Conservation (phyloP, 2,329 filamentous ascomycete genomes). For the Zalaria obscura region DNA sequence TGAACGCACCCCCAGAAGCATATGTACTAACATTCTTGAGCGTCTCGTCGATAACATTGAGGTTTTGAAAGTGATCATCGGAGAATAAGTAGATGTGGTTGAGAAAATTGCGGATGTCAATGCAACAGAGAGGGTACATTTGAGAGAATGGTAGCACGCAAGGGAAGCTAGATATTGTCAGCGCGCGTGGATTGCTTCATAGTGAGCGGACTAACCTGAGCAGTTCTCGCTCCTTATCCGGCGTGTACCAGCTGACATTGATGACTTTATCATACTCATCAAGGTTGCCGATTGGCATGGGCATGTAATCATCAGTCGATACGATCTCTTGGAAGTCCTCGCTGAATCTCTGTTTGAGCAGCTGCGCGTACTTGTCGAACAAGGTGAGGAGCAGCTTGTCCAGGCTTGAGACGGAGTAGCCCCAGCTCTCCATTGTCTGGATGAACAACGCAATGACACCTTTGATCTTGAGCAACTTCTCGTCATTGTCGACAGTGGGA, state of each 20-base stretch:
- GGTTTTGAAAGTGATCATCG: conserved; percentile 88
- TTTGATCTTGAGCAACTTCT: conserved; percentile 87
- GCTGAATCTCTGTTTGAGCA: conserved; percentile 82
- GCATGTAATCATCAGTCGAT: conserved; percentile 98
- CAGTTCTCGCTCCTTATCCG: conserved; percentile 62
- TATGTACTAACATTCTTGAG: conserved; percentile 50
- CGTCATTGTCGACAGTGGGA: conserved; percentile 69
- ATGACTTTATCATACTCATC: conserved; percentile 95
- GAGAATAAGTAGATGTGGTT: conserved; percentile 98
- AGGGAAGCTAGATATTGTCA: conserved; percentile 46
- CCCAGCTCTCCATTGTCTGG: conserved; percentile 96
- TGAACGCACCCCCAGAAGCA: neutral
- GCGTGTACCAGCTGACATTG: conserved; percentile 89
- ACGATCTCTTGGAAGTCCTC: conserved; percentile 88
- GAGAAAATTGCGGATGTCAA: conserved; percentile 92
- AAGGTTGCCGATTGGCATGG: conserved; percentile 82
- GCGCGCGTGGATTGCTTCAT: too few species aligned
- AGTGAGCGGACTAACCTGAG: conserved; percentile 41
- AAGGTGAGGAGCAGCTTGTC: conserved; percentile 76
- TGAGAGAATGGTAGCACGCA: conserved; percentile 95
- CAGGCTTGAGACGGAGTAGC: conserved; percentile 67
- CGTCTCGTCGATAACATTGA: conserved; percentile 79
- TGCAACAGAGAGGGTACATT: conserved; percentile 98
- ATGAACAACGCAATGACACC: conserved; percentile 87
- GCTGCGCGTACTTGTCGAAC: conserved; percentile 86